A percentile compares a stretch with the other conserved stretches of the same genome.
These are phyloP conservation scores for Angomonas desouzai DNA, from an alignment of 208 protist species.

Conservation along the genomic window DNA sequence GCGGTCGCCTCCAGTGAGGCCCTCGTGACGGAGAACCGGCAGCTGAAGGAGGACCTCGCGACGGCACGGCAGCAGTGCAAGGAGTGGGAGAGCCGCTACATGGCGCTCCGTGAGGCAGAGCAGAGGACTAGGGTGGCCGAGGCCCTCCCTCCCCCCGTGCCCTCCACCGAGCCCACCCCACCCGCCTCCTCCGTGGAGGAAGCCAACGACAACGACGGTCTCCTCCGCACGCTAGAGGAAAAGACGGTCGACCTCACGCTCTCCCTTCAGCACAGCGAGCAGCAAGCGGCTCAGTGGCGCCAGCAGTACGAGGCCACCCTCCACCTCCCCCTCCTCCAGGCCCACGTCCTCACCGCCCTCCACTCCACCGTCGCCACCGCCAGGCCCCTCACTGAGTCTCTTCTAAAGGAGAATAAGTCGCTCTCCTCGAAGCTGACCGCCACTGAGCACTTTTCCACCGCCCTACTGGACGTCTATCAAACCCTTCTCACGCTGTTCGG, in stretches of 20 bases:
- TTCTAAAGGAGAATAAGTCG: slow-evolving; percentile 19
- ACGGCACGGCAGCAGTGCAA: slow-evolving; percentile 16
- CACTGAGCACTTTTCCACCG: slow-evolving; percentile 14
- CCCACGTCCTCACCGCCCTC: slow-evolving; percentile 9
- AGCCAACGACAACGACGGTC: background rate
- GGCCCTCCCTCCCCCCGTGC: too few species aligned
- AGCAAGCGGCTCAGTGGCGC: slow-evolving; percentile 17
- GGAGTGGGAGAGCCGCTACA: slow-evolving; percentile 26
- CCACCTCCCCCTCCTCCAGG: slow-evolving; percentile 8
- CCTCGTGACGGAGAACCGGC: slow-evolving; percentile 22
- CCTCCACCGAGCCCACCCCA: too few species aligned
- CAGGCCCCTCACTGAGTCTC: slow-evolving; percentile 12
- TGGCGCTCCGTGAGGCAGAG: background rate
- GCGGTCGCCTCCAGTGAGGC: slow-evolving; percentile 14
- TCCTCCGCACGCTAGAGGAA: slow-evolving; percentile 18
- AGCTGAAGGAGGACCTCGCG: slow-evolving; percentile 22
- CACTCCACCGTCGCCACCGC: slow-evolving; percentile 17
- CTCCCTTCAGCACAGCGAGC: slow-evolving; percentile 28
- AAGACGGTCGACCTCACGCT: slow-evolving; percentile 66
- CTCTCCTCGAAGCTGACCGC: slow-evolving; percentile 13
- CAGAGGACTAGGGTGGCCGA: background rate
- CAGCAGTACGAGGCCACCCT: slow-evolving; percentile 4
- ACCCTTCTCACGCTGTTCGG: slow-evolving; percentile 21
- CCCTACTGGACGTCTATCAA: slow-evolving; percentile 18
- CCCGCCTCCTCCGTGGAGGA: too few species aligned